Evolutionary conservation across 2,329 filamentous ascomycete genomes (phyloP), one percentile per base, ranked within the genome.

Genomic region (Stagonosporopsis tanaceti): DNA sequence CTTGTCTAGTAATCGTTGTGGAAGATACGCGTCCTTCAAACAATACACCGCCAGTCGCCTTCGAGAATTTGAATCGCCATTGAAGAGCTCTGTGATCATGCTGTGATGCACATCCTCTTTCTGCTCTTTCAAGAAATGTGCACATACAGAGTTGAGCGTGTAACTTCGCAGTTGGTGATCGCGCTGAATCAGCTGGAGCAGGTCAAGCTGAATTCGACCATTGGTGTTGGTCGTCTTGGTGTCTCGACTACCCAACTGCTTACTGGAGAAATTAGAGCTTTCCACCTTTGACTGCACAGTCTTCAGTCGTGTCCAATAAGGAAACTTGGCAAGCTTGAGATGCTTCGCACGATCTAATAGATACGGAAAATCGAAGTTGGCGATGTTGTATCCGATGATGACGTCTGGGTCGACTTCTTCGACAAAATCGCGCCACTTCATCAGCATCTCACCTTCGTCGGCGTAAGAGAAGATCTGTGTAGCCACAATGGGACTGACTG

Each of bases 21-120:
- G 95, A 3, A 99, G 83, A 70, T 97, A 99, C 0, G 95, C 95
- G 80, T 99, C 96, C 78, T 99, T 99, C 64, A 99, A 79, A 78
- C 95, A 99, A 80, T 99, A 99, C 1, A 99, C 86, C 1, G 95
- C 95, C 46, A 99, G 80, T 78, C 95, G 89, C 68, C 96, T 87
- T 64, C 95, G 83, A 4, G 94, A 97, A 73, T 99, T 95, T 0
- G 93, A 89, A 0, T 95, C 97, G 60, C 95, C 95, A 73, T 99
- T 98, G 83, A 93, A 97, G 3, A 99, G 80, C 72, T 98, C 96
- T 0, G 96, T 99, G 69, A 99, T 99, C 93, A 99, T 99, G 2
- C 93, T 97, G 78, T 99, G 89, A 72, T 99, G 95, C 2, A 99
- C 95, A 77, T 99, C 95, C 78, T 99, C 95, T 74, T 99, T 99